Conservation (phyloP, 1,139 yeast species). For the Geotrichum carabidarum region DNA sequence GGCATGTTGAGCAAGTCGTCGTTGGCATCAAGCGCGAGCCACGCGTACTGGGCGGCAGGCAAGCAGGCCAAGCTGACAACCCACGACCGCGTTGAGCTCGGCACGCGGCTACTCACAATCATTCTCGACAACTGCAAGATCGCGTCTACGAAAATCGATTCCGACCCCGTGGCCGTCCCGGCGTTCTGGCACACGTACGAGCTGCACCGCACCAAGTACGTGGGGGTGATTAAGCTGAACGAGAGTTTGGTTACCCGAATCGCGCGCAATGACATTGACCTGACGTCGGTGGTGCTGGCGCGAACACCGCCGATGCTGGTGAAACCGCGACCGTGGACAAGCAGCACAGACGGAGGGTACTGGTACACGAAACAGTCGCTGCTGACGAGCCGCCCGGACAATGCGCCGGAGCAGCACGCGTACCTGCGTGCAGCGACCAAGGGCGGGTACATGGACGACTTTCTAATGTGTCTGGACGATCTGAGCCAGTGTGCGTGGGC, state of each 20-base stretch:
- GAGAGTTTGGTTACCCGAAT: slow-evolving; percentile 51
- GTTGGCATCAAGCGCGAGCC: slow-evolving; percentile 26
- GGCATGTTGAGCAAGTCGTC: slow-evolving; percentile 43
- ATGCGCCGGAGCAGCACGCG: slow-evolving; percentile 76
- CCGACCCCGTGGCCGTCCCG: slow-evolving; percentile 60
- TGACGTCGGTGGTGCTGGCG: slow-evolving; percentile 47
- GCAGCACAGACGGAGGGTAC: slow-evolving; percentile 72
- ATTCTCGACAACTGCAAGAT: slow-evolving; percentile 51
- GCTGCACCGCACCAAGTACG: slow-evolving; percentile 58
- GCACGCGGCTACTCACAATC: slow-evolving; percentile 63
- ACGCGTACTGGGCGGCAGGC: slow-evolving; percentile 37
- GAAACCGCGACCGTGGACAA: slow-evolving; percentile 74
- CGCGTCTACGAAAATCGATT: slow-evolving; percentile 38
- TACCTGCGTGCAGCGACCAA: slow-evolving; percentile 73
- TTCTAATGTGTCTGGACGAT: slow-evolving; percentile 71
- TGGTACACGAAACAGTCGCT: slow-evolving; percentile 53
- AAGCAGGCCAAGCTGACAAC: slow-evolving; percentile 33
- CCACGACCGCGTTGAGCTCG: slow-evolving; percentile 63
- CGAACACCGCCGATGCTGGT: slow-evolving; percentile 85
- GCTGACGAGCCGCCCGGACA: slow-evolving; percentile 53
- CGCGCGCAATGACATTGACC: slow-evolving; percentile 45
- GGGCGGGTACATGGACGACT: slow-evolving; percentile 53
- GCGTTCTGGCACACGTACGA: slow-evolving; percentile 82
- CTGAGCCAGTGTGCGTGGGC: slow-evolving; percentile 89
- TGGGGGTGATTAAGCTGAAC: slow-evolving; percentile 73